Evolutionary conservation across 768 basidiomycete genomes (phyloP).

Genomic region (Suillus tomentosus): DNA sequence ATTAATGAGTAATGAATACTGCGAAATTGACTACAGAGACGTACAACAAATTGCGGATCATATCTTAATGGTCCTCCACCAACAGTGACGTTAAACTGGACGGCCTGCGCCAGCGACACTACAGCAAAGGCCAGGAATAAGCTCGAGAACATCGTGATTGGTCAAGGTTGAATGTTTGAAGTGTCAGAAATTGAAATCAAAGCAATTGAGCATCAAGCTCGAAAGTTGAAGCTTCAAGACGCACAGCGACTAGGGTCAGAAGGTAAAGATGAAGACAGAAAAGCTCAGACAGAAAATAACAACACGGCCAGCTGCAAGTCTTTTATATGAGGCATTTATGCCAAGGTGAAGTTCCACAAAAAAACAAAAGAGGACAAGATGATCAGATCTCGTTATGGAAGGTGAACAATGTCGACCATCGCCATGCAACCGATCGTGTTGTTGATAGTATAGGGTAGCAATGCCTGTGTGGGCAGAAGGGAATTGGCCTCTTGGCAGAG

Average conservation of each 20-base stretch:
- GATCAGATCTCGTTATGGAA: neutral
- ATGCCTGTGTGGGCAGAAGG: too few relatives aligned
- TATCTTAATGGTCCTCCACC: constrained; percentile 18
- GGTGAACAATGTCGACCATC: neutral
- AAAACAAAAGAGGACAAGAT: constrained; percentile 1
- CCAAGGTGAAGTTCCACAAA: neutral
- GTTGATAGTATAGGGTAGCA: too few relatives aligned
- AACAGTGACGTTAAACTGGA: constrained; percentile 19
- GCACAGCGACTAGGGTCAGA: constrained; percentile 13
- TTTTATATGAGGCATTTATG: constrained; percentile 12
- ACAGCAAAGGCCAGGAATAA: constrained; percentile 9
- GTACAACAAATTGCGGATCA: constrained; percentile 25
- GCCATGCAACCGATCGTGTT: constrained; percentile 2
- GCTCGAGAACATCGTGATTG: constrained; percentile 4
- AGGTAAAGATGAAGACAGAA: neutral
- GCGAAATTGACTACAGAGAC: constrained; percentile 13
- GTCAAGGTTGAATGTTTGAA: constrained; percentile 1
- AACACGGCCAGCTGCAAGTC: neutral
- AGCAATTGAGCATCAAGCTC: constrained; percentile 11
- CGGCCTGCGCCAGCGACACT: constrained; percentile 12
- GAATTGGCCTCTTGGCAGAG: too few relatives aligned
- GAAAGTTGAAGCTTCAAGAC: neutral
- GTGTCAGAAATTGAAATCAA: constrained; percentile 4
- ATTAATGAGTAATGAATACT: neutral
- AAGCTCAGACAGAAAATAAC: neutral